These are phyloP conservation scores for Hawksworthiomyces lignivorus DNA, from an alignment of 2,329 filamentous ascomycete genomes.

Conservation along the genomic window DNA sequence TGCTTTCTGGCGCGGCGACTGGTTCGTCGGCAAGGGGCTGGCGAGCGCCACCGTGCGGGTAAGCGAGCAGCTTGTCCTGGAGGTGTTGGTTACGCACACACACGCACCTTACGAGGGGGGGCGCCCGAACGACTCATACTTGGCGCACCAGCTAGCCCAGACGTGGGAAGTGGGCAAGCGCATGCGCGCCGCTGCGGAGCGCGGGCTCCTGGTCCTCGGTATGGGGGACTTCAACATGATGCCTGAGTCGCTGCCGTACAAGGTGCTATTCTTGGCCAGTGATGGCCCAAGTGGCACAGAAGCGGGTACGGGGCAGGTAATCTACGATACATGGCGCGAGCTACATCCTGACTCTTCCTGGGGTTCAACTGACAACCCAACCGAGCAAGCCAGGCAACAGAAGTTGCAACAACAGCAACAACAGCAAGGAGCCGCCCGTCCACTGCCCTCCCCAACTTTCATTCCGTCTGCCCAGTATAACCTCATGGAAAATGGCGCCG, in stretches of 20 bases:
- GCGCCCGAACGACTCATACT: slow-evolving; percentile 63
- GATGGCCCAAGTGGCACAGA: slow-evolving; percentile 47
- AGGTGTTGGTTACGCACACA: slow-evolving; percentile 88
- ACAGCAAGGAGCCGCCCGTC: not conserved
- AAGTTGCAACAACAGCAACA: slow-evolving; percentile 25
- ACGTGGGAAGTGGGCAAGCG: slow-evolving; percentile 92
- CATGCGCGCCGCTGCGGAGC: slow-evolving; percentile 68
- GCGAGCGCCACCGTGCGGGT: slow-evolving; percentile 74
- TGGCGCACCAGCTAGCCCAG: slow-evolving; percentile 84
- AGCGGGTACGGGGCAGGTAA: slow-evolving; percentile 44
- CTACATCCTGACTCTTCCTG: slow-evolving; percentile 78
- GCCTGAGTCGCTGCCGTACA: slow-evolving; percentile 77
- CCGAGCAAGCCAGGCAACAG: slow-evolving; percentile 57
- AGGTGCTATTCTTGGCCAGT: slow-evolving; percentile 54
- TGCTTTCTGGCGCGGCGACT: slow-evolving; percentile 90
- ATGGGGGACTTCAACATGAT: slow-evolving; percentile 96
- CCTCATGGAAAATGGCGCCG: slow-evolving; percentile 71
- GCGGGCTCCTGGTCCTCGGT: slow-evolving; percentile 72
- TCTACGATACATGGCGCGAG: slow-evolving; percentile 77
- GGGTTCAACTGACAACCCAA: slow-evolving; percentile 58
- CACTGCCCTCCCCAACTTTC: not conserved
- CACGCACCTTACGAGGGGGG: slow-evolving; percentile 83
- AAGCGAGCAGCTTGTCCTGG: slow-evolving; percentile 53
- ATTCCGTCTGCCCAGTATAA: slow-evolving; percentile 74
- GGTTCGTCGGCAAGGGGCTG: slow-evolving; percentile 93